A percentile compares a stretch with the other conserved stretches of the same genome.
Evolutionary conservation across 2,329 filamentous ascomycete genomes (phyloP).

Genomic region (Penicillium sp.): DNA sequence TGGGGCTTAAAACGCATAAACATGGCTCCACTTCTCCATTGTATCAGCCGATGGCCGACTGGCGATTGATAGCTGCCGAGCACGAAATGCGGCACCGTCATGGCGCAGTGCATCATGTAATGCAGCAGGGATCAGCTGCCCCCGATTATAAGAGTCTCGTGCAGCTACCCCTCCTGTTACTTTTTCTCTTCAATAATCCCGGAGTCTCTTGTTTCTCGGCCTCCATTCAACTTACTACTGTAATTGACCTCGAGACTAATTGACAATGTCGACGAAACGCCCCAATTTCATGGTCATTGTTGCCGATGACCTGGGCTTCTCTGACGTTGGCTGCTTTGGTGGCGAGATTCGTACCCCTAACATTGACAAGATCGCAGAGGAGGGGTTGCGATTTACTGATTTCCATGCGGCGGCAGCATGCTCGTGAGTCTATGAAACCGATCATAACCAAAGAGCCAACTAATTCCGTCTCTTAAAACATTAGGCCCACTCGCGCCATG

Average conservation of each 20-base stretch:
- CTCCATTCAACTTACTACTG: not conserved
- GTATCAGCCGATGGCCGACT: constrained; percentile 17
- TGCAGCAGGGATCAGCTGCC: not conserved
- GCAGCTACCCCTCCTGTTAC: not conserved
- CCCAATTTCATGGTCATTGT: constrained; percentile 63
- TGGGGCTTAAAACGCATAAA: not conserved
- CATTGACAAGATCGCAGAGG: constrained; percentile 52
- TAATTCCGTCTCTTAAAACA: not conserved
- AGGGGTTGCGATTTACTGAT: constrained; percentile 61
- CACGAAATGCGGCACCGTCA: constrained; percentile 8
- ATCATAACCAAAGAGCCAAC: not conserved
- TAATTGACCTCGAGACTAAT: not conserved
- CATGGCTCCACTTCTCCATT: not conserved
- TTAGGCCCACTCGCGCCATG: constrained; percentile 61
- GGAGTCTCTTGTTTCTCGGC: not conserved
- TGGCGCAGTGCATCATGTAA: constrained; percentile 1
- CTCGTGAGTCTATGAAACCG: constrained; percentile 39
- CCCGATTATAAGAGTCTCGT: not conserved
- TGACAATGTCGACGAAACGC: constrained; percentile 36
- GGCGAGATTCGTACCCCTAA: constrained; percentile 62
- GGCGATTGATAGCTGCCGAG: constrained; percentile 15
- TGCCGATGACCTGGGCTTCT: constrained; percentile 62
- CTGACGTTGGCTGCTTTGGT: constrained; percentile 60
- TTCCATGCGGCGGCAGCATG: constrained; percentile 67
- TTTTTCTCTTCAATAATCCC: not conserved